Conservation (phyloP, 73 alveolate genomes). For the Loxodes magnus region DNA sequence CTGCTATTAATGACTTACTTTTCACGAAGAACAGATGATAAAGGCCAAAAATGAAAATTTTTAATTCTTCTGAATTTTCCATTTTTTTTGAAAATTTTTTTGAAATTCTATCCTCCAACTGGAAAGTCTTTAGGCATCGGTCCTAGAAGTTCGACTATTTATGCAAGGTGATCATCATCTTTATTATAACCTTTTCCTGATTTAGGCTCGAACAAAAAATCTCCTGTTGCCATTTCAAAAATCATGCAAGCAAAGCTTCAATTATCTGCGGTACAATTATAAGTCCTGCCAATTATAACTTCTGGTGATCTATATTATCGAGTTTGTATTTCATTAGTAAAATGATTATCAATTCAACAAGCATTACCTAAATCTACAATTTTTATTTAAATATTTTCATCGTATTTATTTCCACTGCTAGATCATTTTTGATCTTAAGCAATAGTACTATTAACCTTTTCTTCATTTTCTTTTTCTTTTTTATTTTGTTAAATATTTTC, state of each 20-base stretch:
- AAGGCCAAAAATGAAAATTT: conserved; percentile 44
- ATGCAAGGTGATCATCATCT: conserved; percentile 74
- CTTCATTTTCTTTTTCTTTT: no score
- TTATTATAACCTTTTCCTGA: conserved; percentile 36
- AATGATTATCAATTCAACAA: conserved; percentile 86
- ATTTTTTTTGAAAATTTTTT: conserved; percentile 24
- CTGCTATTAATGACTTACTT: no score
- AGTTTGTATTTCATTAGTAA: conserved; percentile 84
- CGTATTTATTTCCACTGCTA: no score
- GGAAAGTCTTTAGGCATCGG: conserved; percentile 48
- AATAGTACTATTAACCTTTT: no score
- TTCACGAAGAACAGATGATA: conserved; percentile 54
- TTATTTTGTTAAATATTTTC: no score
- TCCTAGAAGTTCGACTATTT: conserved; percentile 60
- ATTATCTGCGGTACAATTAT: conserved; percentile 83
- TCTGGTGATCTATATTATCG: conserved; percentile 89
- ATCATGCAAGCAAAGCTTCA: conserved; percentile 94
- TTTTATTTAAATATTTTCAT: conserved; percentile 18
- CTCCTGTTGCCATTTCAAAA: conserved; percentile 93
- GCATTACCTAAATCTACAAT: conserved; percentile 90
- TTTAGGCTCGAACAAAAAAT: conserved; percentile 86
- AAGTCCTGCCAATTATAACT: conserved; percentile 72
- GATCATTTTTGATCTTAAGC: no score
- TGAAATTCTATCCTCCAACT: conserved; percentile 37
- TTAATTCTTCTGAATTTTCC: conserved; percentile 35